Evolutionary conservation across 2,329 filamentous ascomycete genomes (phyloP).

Genomic region (Fusarium mangiferae): DNA sequence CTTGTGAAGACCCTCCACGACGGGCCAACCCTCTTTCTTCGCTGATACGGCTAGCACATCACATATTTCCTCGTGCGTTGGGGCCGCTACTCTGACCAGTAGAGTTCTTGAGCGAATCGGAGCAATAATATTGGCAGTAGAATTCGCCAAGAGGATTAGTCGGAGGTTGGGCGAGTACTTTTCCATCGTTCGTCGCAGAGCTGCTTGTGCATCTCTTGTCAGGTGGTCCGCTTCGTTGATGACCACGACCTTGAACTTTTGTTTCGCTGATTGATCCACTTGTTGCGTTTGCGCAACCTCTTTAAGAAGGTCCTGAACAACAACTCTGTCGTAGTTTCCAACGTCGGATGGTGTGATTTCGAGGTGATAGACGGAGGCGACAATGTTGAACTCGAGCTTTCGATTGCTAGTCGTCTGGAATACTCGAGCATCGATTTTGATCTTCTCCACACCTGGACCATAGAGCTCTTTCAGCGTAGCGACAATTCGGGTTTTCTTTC

Average conservation of each 20-base stretch:
- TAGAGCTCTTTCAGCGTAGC: slow-evolving; percentile 95
- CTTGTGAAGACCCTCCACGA: slow-evolving; percentile 78
- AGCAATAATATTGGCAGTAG: slow-evolving; percentile 98
- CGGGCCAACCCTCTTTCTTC: slow-evolving; percentile 85
- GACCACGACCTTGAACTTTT: slow-evolving; percentile 97
- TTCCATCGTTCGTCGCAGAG: slow-evolving; percentile 95
- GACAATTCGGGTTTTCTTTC: slow-evolving; percentile 97
- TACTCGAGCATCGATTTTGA: slow-evolving; percentile 97
- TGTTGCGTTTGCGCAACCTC: slow-evolving; percentile 99
- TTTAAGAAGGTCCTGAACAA: slow-evolving; percentile 94
- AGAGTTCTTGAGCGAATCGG: slow-evolving; percentile 93
- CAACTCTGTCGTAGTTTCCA: slow-evolving; percentile 94
- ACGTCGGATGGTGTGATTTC: slow-evolving; percentile 98
- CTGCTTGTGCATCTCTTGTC: slow-evolving; percentile 93
- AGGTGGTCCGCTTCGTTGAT: slow-evolving; percentile 99
- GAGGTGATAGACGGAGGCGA: slow-evolving; percentile 95
- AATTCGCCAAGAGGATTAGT: slow-evolving; percentile 92
- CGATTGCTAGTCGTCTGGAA: slow-evolving; percentile 96
- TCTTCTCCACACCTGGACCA: slow-evolving; percentile 97
- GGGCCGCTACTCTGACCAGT: slow-evolving; percentile 90
- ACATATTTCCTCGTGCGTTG: slow-evolving; percentile 86
- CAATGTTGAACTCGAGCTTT: slow-evolving; percentile 99
- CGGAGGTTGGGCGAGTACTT: slow-evolving; percentile 97
- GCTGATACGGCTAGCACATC: slow-evolving; percentile 75
- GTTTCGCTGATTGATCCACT: slow-evolving; percentile 90